phyloP scores from a whole-genome alignment of 306 rosid genomes.

The Cucurbita moschata region DNA sequence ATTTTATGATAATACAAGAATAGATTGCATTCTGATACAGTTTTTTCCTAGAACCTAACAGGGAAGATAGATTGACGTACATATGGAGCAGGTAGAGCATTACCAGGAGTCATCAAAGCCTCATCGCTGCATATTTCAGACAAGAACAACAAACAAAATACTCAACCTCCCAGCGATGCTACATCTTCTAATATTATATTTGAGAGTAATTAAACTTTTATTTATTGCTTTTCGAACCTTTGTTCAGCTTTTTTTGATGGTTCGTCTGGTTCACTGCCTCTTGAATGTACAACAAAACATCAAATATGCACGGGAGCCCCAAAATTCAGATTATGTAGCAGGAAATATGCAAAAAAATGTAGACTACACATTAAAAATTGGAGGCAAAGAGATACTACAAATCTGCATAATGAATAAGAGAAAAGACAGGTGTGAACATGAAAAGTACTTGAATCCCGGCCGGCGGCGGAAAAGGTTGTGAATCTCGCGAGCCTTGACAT shows the following conservation, averaged over 20 bases:
- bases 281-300: slow-evolving; percentile 31
- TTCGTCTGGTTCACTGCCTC: slow-evolving; percentile 70
- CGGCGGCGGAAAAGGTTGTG: slow-evolving; percentile 97
- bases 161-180: slow-evolving; percentile 10
- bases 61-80: slow-evolving; percentile 19
- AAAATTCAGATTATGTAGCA: slow-evolving; percentile 12
- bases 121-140: slow-evolving; percentile 45
- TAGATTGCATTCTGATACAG: neutral
- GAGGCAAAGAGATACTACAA: neutral
- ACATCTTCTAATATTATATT: neutral
- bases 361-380: neutral
- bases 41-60: neutral
- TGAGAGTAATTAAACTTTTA: neutral
- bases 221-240: slow-evolving; percentile 40
- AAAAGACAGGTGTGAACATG: neutral
- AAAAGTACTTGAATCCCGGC: slow-evolving; percentile 64
- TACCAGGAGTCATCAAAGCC: slow-evolving; percentile 26
- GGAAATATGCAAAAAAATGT: slow-evolving; percentile 5
- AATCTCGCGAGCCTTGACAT: slow-evolving; percentile 87
- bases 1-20: neutral
- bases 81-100: slow-evolving; percentile 20
- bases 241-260: slow-evolving; percentile 33
- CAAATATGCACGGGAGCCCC: slow-evolving; percentile 21
- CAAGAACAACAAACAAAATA: neutral
- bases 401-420: neutral